These are phyloP conservation scores for Fraxinus velutina DNA, from an alignment of 305 asterid genomes.

Conservation along the genomic window DNA sequence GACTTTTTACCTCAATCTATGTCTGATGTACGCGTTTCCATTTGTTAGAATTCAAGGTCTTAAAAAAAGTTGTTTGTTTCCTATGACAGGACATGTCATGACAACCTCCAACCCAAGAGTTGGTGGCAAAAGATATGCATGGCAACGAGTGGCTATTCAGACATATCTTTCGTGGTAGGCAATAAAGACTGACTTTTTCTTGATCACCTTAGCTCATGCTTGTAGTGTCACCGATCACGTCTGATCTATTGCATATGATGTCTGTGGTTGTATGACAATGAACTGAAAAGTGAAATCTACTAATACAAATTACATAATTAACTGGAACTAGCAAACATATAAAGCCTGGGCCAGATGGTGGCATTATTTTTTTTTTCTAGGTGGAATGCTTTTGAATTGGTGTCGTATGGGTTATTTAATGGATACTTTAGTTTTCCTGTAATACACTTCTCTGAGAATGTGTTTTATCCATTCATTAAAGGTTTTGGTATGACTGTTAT, in stretches of 20 bases:
- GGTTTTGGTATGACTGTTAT: neutral
- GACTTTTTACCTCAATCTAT: conserved; percentile 9
- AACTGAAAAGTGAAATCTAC: neutral
- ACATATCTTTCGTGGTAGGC: conserved; percentile 87
- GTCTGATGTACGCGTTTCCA: neutral
- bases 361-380: neutral
- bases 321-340: neutral
- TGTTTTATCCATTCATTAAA: neutral
- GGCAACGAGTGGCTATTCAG: conserved; percentile 89
- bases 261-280: neutral
- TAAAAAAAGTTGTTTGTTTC: conserved; percentile 14
- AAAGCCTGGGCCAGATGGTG: neutral
- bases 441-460: neutral
- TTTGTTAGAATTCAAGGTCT: conserved; percentile 8
- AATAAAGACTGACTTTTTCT: neutral
- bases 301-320: neutral
- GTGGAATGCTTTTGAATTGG: neutral
- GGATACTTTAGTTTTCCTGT: neutral
- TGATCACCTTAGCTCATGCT: neutral
- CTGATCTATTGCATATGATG: conserved; percentile 7
- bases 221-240: neutral
- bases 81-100: conserved; percentile 76
- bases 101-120: conserved; percentile 92
- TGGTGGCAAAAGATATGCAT: conserved; percentile 86
- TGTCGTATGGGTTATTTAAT: neutral